These are phyloP conservation scores for Salmacisia buchloeana DNA, from an alignment of 1,284 basidiomycete species.

Conservation along the genomic window DNA sequence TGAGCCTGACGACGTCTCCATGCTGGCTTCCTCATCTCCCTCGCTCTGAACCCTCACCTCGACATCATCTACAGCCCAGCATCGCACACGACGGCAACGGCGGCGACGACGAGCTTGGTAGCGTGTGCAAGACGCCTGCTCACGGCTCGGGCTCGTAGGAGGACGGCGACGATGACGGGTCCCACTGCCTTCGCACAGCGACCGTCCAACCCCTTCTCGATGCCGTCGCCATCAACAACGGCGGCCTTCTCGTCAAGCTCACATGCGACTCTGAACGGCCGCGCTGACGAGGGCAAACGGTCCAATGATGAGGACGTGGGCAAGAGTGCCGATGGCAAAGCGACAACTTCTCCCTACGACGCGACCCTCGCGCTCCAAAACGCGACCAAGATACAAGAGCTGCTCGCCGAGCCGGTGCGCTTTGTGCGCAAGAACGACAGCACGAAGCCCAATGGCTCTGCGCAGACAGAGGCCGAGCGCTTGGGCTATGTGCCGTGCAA, in stretches of 20 bases:
- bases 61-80: too few species aligned
- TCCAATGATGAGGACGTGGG: not conserved
- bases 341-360: not conserved
- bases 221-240: not conserved
- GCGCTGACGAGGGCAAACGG: not conserved
- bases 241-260: too few species aligned
- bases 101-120: too few species aligned
- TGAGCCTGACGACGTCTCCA: too few species aligned
- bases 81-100: too few species aligned
- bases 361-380: not conserved
- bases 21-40: too few species aligned
- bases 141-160: too few species aligned
- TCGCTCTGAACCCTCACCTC: too few species aligned
- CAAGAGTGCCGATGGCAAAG: not conserved
- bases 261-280: not conserved
- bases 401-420: slow-evolving; percentile 1
- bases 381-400: not conserved
- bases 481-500: not conserved
- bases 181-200: not conserved
- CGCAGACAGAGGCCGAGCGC: not conserved
- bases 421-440: not conserved
- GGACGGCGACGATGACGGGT: not conserved
- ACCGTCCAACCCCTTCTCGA: not conserved
- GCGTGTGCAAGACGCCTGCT: too few species aligned
- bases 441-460: not conserved